These are phyloP conservation scores for Xerocomus brunneocitrinus DNA, from an alignment of 768 basidiomycete genomes.

Conservation along the genomic window DNA sequence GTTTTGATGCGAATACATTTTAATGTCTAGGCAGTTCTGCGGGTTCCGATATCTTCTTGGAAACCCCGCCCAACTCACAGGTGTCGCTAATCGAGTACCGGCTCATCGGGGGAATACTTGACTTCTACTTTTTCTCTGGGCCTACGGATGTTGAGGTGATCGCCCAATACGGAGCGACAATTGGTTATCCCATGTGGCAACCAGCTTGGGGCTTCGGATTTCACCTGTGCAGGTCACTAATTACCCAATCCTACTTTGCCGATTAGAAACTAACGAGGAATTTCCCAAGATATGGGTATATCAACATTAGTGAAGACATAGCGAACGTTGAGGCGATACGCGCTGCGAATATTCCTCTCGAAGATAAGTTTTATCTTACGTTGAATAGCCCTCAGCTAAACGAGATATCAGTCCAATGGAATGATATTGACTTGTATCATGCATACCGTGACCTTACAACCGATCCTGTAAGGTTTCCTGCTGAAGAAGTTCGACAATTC, in stretches of 20 bases:
- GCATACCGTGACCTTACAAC: constrained; percentile 65
- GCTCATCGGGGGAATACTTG: constrained; percentile 67
- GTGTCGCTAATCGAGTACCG: constrained; percentile 68
- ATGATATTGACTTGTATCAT: constrained; percentile 72
- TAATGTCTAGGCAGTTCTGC: constrained; percentile 44
- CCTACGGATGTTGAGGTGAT: constrained; percentile 49
- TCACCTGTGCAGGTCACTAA: constrained; percentile 58
- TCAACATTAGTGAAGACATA: constrained; percentile 50
- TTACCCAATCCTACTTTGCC: neutral
- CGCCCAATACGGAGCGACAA: constrained; percentile 63
- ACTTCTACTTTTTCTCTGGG: constrained; percentile 75
- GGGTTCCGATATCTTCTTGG: constrained; percentile 66
- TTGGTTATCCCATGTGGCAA: constrained; percentile 67
- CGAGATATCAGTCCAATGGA: constrained; percentile 58
- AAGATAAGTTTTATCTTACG: constrained; percentile 40
- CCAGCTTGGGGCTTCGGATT: constrained; percentile 77
- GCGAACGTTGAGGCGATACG: constrained; percentile 56
- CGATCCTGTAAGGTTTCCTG: constrained; percentile 61
- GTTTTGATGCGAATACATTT: neutral
- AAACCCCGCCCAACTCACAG: constrained; percentile 51
- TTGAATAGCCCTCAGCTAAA: neutral
- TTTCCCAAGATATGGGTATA: constrained; percentile 40
- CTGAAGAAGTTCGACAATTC: constrained; percentile 47
- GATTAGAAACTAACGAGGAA: neutral
- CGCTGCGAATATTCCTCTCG: constrained; percentile 69